Conservation (phyloP, 352 stramenopile species). For the Thraustochytrium sp. region DNA sequence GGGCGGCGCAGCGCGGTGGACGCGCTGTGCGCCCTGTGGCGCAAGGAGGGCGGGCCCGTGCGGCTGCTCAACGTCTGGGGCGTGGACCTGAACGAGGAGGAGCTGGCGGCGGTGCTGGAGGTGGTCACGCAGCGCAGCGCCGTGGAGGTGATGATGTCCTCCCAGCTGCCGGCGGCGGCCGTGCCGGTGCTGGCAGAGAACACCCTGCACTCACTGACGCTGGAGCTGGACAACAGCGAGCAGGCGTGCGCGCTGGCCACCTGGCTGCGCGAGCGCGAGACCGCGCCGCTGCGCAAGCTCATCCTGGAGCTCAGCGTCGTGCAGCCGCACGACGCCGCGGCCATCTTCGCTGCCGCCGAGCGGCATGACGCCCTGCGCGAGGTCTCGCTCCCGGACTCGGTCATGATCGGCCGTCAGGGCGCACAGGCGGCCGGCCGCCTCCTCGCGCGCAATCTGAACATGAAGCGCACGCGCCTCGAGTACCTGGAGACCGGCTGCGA, state of each 20-base stretch:
- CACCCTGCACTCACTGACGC: background rate
- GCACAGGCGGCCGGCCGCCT: background rate
- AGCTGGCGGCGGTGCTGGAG: background rate
- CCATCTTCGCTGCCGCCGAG: background rate
- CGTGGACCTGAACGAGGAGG: background rate
- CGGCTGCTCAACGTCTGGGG: constrained; percentile 2
- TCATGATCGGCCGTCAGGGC: background rate
- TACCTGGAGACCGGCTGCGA: background rate
- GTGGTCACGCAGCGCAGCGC: background rate
- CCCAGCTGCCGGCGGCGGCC: background rate
- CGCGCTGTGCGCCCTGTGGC: background rate
- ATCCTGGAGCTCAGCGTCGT: background rate
- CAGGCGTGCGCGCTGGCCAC: background rate
- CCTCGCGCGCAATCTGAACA: background rate
- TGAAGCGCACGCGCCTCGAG: background rate
- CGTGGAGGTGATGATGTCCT: background rate
- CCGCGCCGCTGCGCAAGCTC: background rate
- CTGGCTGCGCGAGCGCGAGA: background rate
- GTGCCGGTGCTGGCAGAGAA: background rate
- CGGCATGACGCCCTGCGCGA: background rate
- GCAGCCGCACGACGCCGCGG: background rate
- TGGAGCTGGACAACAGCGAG: constrained; percentile 6
- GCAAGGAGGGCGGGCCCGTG: background rate
- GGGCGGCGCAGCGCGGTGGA: background rate
- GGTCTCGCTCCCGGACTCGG: background rate